Evolutionary conservation across 768 basidiomycete species (phyloP).

Genomic region (Lepiota venenata): DNA sequence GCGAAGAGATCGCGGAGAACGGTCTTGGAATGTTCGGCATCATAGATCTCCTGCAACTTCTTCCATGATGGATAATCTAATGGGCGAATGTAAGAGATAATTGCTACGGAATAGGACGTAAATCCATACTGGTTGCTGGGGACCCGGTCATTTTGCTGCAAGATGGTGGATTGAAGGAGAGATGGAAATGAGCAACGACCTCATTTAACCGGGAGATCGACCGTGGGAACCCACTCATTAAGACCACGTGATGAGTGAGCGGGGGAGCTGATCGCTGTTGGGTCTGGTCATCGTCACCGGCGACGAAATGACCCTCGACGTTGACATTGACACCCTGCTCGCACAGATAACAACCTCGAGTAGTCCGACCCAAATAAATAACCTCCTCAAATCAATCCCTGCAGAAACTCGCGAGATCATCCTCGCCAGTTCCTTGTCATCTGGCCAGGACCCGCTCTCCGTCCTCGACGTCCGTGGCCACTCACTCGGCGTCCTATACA

Average conservation of each 20-base stretch:
- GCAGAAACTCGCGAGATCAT: constrained; percentile 59
- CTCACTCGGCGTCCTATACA: constrained; percentile 66
- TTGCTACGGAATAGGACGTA: background rate
- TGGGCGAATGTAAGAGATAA: background rate
- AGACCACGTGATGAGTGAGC: background rate
- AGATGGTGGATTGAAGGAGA: background rate
- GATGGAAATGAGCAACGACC: background rate
- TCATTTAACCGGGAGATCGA: background rate
- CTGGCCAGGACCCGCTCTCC: constrained; percentile 66
- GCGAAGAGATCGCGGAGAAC: constrained; percentile 92
- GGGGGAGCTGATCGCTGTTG: background rate
- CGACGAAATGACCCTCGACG: too few species aligned
- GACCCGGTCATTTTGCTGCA: background rate
- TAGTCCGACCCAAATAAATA: constrained; percentile 33
- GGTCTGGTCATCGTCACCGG: too few species aligned
- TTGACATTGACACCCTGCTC: constrained; percentile 8
- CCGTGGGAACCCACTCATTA: background rate
- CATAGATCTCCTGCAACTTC: constrained; percentile 83
- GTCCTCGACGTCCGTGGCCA: constrained; percentile 52
- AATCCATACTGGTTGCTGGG: constrained; percentile 1
- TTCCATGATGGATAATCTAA: constrained; percentile 89
- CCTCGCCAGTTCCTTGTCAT: constrained; percentile 47
- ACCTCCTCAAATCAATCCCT: constrained; percentile 42
- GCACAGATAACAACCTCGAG: constrained; percentile 41
- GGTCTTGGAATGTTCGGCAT: constrained; percentile 66